Base-by-base conservation (phyloP, 345 rosid genomes). In the Pistacia vera region DNA sequence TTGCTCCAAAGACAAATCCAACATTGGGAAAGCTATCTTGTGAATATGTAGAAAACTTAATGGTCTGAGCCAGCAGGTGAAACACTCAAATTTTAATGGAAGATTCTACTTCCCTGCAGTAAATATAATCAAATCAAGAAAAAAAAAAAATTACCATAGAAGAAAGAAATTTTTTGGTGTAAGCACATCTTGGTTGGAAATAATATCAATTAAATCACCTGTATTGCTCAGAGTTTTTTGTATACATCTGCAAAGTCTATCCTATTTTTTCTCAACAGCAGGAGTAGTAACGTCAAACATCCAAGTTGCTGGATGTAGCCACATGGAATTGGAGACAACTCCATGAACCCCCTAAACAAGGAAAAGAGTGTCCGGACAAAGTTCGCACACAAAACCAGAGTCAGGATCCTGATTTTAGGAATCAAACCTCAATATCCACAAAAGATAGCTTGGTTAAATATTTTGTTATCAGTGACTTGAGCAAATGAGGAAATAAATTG, bases 231-330 rank as follows among this genome's bases (percentile, higher is more conserved):
- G 98, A 93, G 11, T 78, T 82, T 63, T n/a, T 18, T 77, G 80
- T 93, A 95, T 66, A 89, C n/a, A n/a, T 90, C 92, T 3, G 98
- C 88, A 72, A 95, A 95, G 69, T 95, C 99, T 74, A 81, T 17
- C 89, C 85, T 33, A 84, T 75, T 52, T 71, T 83, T 83, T 86
- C 88, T 95, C 99, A 76, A 88, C 79, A 56, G 79, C 78, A 70
- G 91, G 83, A 8, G 93, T 86, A 35, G 94, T 91, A 75, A 88
- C 92, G 83, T 93, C 98, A 74, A 95, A 94, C 99, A 95, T 93
- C 99, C 99, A 95, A 30, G 99, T 95, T 69, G 99, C 99, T 75
- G 97, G 96, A 75, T 93, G 81, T 91, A 88, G 65, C 92, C 93
- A 57, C 77, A 80, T 9, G 89, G 83, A 69, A 93, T 90, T 30